Evolutionary conservation across 2,329 filamentous ascomycete species (phyloP), one percentile per base, ranked within the genome.

Genomic region (Alternaria metachromatica): DNA sequence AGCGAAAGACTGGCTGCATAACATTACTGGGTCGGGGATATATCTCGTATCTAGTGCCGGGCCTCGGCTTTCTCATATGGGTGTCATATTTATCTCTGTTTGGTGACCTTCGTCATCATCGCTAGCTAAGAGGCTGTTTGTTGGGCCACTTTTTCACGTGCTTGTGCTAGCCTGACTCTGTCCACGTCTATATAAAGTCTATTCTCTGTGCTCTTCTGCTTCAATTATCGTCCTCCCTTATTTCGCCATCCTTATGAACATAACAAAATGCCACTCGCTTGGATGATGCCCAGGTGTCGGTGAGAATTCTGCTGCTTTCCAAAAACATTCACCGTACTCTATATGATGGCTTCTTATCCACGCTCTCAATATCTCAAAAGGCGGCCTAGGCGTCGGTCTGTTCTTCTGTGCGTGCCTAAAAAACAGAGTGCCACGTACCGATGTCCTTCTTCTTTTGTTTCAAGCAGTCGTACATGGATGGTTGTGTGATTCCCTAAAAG

Each of bases 1-100:
- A 53, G 30, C 15, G 15, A 13, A 53, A 53, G 49, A 53, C 33
- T 18, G 49, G 28, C 49, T 37, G 37, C 49, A 53, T 53, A 23
- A 6, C 30, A 51, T 53, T 21, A 37, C 1, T 18, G 49, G 49
- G 30, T 13, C 4, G 3, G 9, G 20, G 8, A 49, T 15, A 23
- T 11, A 13, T 53, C 20, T 53, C 20, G 9, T 25, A 23, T 53
- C 3, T 25, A 41, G 49, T 20, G 49, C 30, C 28, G 20, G 49
- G 30, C 49, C 37, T 53, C 30, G 20, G 49, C 28, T 53, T 53
- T 21, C 5, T 4, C 4, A 41, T 12, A 9, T 53, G 20, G 30
- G 49, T 18, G 37, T 53, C 23, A n/a, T 53, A 53, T 53, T 23
- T 1, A 53, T 25, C 20, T 37, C 12, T 12, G 20, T 41, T 13